Evolutionary conservation across 2,329 filamentous ascomycete genomes (phyloP).

Genomic region (Exophiala mesophila): DNA sequence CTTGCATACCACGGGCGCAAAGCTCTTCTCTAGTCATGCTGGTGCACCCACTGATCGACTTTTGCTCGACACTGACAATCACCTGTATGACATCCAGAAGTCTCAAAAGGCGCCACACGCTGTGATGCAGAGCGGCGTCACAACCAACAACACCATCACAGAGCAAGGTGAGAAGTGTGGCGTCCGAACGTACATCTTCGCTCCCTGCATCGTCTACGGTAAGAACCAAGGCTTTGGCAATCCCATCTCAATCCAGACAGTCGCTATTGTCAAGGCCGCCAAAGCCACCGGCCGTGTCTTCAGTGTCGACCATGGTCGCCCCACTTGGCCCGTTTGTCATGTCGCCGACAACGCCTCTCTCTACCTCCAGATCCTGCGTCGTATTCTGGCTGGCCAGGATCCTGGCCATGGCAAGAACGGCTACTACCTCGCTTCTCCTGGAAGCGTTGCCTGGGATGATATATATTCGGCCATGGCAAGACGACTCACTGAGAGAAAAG

Average conservation of each 20-base stretch:
- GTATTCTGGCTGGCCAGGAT: constrained; percentile 34
- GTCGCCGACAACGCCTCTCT: constrained; percentile 44
- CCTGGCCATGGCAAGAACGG: constrained; percentile 39
- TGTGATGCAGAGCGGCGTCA: constrained; percentile 31
- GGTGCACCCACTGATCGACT: constrained; percentile 40
- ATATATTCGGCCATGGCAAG: constrained; percentile 45
- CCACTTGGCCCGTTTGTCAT: constrained; percentile 52
- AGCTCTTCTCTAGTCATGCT: constrained; percentile 48
- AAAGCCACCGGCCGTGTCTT: constrained; percentile 39
- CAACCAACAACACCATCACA: constrained; percentile 42
- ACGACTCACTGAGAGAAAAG: constrained; percentile 36
- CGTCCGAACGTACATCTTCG: constrained; percentile 50
- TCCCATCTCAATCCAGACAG: constrained; percentile 47
- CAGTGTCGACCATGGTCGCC: constrained; percentile 38
- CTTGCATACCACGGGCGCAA: constrained; percentile 50
- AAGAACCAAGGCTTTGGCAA: constrained; percentile 48
- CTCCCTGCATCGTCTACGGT: constrained; percentile 52
- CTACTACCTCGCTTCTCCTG: constrained; percentile 49
- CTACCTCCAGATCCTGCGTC: constrained; percentile 43
- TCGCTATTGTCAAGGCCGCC: constrained; percentile 45
- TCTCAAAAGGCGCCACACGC: constrained; percentile 26
- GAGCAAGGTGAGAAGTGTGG: constrained; percentile 40
- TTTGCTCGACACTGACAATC: constrained; percentile 42
- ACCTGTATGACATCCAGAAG: constrained; percentile 44
- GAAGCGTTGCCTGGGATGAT: constrained; percentile 48